Evolutionary conservation across 306 rosid genomes (phyloP), one percentile per base, ranked within the genome.

Genomic region (Morella rubra): DNA sequence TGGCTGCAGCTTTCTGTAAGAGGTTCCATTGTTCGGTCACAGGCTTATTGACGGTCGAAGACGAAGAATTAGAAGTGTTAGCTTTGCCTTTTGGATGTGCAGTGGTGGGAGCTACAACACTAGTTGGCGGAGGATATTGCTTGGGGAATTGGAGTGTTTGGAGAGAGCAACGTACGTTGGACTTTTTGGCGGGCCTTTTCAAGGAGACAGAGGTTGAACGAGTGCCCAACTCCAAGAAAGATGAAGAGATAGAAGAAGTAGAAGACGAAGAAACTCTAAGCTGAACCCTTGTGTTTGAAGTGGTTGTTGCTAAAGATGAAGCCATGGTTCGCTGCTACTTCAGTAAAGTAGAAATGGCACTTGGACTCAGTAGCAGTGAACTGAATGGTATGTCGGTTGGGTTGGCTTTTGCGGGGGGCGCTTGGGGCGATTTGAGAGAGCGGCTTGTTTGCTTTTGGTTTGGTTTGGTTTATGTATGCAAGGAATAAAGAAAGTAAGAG

Each of bases 111-210:
- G 45, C n/a, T 5, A 68, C 76, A 52, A 79, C n/a, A 54, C 71
- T 1, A 27, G 47, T 69, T 8, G 87, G 44, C 12, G 81, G 75
- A 5, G 83, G 83, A 54, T 54, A 69, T 11, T 85, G 80, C 41
- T 86, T 86, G 9, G 95, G 91, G 19, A 89, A 80, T 6, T 80
- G 89, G 14, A 92, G 76, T 5, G 96, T 86, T 49, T 92, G 96
- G 8, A 95, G 93, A 15, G 98, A 78, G 68, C 83, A 89, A 14
- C 60, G 37, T 12, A 82, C 12, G 76, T 45, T 73, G 27, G 62
- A 44, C 59, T 69, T 69, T 7, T 13, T 59, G 18, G 71, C 45
- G 44, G 53, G 40, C 27, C 19, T 67, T 54, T 41, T 73, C 53
- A 73, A 44, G 12, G 85, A n/a, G 74, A 90, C 9, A 3, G 76